Percentiles rank a stretch among this genome's conserved stretches.
Conservation (phyloP, 2,329 filamentous ascomycete genomes). For the Verticillium nonalfalfae region DNA sequence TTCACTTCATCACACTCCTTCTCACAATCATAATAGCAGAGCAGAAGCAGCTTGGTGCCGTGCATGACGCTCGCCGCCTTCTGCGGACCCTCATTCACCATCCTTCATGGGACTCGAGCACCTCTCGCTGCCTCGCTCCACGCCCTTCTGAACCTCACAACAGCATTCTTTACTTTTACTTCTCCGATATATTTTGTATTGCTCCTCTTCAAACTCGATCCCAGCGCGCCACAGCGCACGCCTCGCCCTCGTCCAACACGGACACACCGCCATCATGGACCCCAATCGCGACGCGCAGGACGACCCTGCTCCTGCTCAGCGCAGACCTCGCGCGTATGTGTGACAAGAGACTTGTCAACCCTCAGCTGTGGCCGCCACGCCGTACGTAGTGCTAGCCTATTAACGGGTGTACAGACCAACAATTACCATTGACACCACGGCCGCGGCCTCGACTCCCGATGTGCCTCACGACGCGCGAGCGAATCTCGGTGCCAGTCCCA, state of each 20-base stretch:
- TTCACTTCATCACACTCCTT: neutral
- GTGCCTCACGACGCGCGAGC: slow-evolving; percentile 19
- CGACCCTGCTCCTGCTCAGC: slow-evolving; percentile 5
- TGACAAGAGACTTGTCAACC: neutral
- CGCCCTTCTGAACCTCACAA: neutral
- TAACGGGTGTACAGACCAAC: slow-evolving; percentile 35
- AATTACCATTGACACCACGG: slow-evolving; percentile 49
- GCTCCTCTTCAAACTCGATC: neutral
- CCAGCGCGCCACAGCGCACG: neutral
- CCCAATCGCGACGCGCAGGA: slow-evolving; percentile 6
- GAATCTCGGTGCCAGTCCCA: slow-evolving; percentile 22
- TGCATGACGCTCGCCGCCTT: neutral
- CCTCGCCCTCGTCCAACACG: neutral
- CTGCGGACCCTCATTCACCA: neutral
- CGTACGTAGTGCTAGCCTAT: neutral
- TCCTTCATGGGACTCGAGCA: neutral
- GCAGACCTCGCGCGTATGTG: slow-evolving; percentile 32
- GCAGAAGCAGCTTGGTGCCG: neutral
- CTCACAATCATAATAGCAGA: neutral
- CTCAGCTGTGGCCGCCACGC: neutral
- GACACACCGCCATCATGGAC: slow-evolving; percentile 4
- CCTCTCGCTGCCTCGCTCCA: neutral
- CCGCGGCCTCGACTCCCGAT: slow-evolving; percentile 17
- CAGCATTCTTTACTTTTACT: neutral
- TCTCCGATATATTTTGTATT: neutral